Evolutionary conservation across 371 early-diverging fungal species (phyloP).

Genomic region (Entomophthora muscae): DNA sequence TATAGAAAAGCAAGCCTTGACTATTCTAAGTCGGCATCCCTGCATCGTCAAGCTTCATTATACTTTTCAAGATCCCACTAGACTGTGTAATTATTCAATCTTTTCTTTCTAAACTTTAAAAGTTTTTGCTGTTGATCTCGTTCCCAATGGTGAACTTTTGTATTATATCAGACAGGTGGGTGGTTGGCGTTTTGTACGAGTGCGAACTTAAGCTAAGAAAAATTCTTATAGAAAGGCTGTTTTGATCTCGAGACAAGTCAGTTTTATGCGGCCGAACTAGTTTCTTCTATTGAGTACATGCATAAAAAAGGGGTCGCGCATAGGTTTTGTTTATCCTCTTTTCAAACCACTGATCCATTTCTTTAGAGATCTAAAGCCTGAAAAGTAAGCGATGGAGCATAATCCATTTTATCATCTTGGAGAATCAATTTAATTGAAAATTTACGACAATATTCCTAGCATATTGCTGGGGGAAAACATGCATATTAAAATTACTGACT

Average conservation of each 20-base stretch:
- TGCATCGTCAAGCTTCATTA: slow-evolving; percentile 79
- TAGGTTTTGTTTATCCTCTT: slow-evolving; percentile 17
- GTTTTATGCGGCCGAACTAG: slow-evolving; percentile 82
- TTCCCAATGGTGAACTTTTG: slow-evolving; percentile 79
- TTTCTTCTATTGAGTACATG: slow-evolving; percentile 66
- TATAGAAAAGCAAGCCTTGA: slow-evolving; percentile 79
- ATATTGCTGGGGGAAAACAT: slow-evolving; percentile 64
- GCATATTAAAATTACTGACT: slow-evolving; percentile 91
- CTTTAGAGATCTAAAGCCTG: slow-evolving; percentile 69
- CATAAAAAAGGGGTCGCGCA: slow-evolving; percentile 71
- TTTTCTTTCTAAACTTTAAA: slow-evolving; percentile 5
- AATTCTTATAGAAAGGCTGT: slow-evolving; percentile 32
- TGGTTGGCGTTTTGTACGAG: no score
- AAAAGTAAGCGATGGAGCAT: slow-evolving; percentile 66
- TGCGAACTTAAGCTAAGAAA: no score
- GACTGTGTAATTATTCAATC: slow-evolving; percentile 39
- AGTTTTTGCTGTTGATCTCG: slow-evolving; percentile 80
- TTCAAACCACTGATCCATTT: background rate
- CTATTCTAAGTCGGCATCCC: slow-evolving; percentile 73
- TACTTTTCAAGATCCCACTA: slow-evolving; percentile 81
- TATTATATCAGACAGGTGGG: slow-evolving; percentile 47
- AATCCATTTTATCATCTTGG: no score
- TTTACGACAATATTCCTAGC: slow-evolving; percentile 18
- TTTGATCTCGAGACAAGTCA: slow-evolving; percentile 44
- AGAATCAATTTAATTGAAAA: no score